Evolutionary conservation across 306 rosid species (phyloP).

Genomic region (Bauhinia variegata): DNA sequence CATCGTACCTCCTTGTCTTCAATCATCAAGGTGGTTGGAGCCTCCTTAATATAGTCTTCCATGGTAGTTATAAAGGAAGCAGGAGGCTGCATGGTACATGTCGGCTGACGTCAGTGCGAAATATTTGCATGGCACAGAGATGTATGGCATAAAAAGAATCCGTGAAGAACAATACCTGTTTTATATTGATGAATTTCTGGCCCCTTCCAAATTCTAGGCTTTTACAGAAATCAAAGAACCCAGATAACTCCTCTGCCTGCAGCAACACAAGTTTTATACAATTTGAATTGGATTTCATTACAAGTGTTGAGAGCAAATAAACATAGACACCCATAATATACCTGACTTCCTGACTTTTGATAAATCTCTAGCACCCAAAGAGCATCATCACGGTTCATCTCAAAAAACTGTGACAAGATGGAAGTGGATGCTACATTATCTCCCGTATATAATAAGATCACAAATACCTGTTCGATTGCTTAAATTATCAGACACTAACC

Average conservation of each 20-base stretch:
- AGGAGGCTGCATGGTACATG: conserved; percentile 67
- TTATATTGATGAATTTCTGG: conserved; percentile 70
- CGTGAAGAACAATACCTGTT: conserved; percentile 53
- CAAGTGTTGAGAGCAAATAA: neutral
- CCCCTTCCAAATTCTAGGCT: conserved; percentile 77
- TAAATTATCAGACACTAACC: conserved; percentile 47
- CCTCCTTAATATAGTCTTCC: conserved; percentile 89
- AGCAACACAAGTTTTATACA: conserved; percentile 11
- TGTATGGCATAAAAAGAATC: neutral
- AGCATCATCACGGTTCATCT: conserved; percentile 82
- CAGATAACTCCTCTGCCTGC: conserved; percentile 76
- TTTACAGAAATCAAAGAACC: conserved; percentile 76
- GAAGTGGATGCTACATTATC: neutral
- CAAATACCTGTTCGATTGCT: conserved; percentile 9
- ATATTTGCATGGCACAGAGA: neutral
- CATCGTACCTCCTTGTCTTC: conserved; percentile 39
- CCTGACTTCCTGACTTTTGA: conserved; percentile 81
- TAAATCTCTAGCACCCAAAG: conserved; percentile 72
- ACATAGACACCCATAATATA: conserved; percentile 33
- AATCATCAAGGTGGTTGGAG: conserved; percentile 53
- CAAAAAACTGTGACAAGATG: conserved; percentile 67
- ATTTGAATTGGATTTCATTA: neutral
- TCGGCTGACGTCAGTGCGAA: neutral
- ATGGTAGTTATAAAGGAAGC: conserved; percentile 73
- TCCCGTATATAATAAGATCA: neutral